Base-by-base conservation (phyloP, 2,329 filamentous ascomycete genomes). In the Boeremia exigua region DNA sequence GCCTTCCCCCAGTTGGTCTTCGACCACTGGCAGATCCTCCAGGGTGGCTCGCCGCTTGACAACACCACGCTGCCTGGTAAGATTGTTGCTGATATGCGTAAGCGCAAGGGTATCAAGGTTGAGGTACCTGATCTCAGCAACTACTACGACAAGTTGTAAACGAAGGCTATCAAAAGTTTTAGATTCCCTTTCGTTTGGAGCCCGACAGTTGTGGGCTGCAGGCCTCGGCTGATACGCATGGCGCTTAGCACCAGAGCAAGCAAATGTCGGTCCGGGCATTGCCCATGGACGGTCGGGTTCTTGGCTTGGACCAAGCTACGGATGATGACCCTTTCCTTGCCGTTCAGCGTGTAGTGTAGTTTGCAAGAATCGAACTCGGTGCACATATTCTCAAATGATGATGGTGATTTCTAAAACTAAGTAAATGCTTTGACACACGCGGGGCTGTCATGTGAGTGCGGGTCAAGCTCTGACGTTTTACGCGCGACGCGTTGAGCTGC, bases 101-200 rank as follows among this genome's bases (percentile, higher is more conserved):
- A 97, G 89, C 91, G 94, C 83, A 99, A 99, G 92, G 95, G 94
- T 92, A 85, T 99, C 86, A 99, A 99, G 92, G 83, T 89, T 77
- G 87, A 92, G 75, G 90, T 97, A 78, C 94, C 95, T 73, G 91
- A 89, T 79, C 88, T 92, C 84, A 91, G 92, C 78, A 96, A 97
- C 87, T 96, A 96, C 89, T 96, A 96, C 83, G 92, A 97, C 89
- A 97, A 97, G 90, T 88, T 97, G 84, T 97, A 96, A 80, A 81
- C 73, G 75, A 68, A 75, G 77, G 73, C 71, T 77, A 65, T 69
- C 70, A 70, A 70, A 71, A 73, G 62, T 71, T 65, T 73, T 80
- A 78, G 76, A 78, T 74, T 77, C 78, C 69, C 69, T 76, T 75
- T 68, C 56, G 50, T 68, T 63, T 68, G 56, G 62, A 66, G 64